Evolutionary conservation across 2,329 filamentous ascomycete species (phyloP).

Genomic region (Hymenoscyphus repandus): DNA sequence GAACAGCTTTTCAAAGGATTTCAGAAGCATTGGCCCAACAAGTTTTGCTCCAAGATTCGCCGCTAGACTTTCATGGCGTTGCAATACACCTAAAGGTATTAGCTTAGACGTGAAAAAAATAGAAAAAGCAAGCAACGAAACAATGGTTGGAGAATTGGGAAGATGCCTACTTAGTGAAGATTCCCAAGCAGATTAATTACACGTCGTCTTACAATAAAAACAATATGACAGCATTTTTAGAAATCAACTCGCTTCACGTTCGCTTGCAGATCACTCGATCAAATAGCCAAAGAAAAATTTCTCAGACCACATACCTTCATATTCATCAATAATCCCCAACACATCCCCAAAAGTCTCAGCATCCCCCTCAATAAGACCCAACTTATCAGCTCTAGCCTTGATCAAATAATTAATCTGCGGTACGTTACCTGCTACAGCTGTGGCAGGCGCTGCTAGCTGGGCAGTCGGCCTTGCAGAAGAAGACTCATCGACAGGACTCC

Average conservation of each 20-base stretch:
- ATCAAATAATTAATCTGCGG: constrained; percentile 50
- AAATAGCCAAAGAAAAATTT: neutral
- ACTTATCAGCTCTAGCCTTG: constrained; percentile 38
- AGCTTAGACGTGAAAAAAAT: neutral
- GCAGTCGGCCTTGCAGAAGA: constrained; percentile 31
- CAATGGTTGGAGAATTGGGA: too few species aligned
- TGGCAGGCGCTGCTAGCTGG: constrained; percentile 29
- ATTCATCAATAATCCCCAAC: constrained; percentile 67
- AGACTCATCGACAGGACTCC: constrained; percentile 20
- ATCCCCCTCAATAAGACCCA: constrained; percentile 49
- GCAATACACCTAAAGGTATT: constrained; percentile 57
- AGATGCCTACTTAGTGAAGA: too few species aligned
- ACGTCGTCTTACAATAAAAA: too few species aligned
- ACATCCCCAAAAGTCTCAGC: constrained; percentile 68
- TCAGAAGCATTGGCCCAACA: constrained; percentile 75
- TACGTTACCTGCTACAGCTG: constrained; percentile 13
- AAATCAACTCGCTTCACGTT: too few species aligned
- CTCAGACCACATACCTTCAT: constrained; percentile 51
- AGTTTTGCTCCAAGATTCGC: constrained; percentile 80
- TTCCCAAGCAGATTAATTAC: too few species aligned
- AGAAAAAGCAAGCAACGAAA: neutral
- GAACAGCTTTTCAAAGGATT: constrained; percentile 81
- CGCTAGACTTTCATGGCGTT: constrained; percentile 80
- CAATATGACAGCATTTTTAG: too few species aligned
- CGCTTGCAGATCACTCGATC: neutral